Base-by-base conservation (phyloP, 805 yeast genomes). In the Komagataella ulmi region DNA sequence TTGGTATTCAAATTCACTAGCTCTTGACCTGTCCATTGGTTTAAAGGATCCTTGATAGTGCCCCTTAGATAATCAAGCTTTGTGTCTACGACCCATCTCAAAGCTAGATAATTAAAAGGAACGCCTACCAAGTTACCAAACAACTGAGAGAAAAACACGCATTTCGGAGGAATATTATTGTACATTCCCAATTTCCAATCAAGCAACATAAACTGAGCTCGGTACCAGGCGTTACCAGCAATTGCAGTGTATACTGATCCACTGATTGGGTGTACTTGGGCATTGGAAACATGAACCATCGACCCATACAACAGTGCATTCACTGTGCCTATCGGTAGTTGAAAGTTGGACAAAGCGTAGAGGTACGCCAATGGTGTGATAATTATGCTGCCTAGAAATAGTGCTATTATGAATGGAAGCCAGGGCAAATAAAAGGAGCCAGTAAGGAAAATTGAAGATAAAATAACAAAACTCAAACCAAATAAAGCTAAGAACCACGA, bases 211-310 rank as follows among this genome's bases (percentile, higher is more conserved):
- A 54, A 73, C 55, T 75, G 79, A 0, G 79, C 77, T 40, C 79
- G 56, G 53, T 74, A 74, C 77, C 77, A 74, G 2, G 78, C 76
- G 57, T 76, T 73, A 1, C 80, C 80, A 0, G 80, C 75, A n/a
- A 76, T 63, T 7, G 78, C 72, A 3, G 78, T 77, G 57, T 73
- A 76, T 3, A 74, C 66, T 1, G 73, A 61, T 3, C 77, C 79
- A 4, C 77, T 74, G 2, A 71, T 76, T 1, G 79, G 79, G 53
- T 75, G 79, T 30, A 30, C 40, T 46, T 63, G 62, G 30, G 58
- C 48, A 1, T 51, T 46, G 8, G 57, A 45, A 24, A 59, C 60
- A 53, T 75, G 74, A 3, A 73, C 67, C 69, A 75, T 64, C 47
- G 67, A 61, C 0, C 80, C 80, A 54, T 71, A 76, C 5, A 74